Evolutionary conservation across 805 yeast species (phyloP), one percentile per base, ranked within the genome.

Genomic region (Teunomyces barrocoloradensis): DNA sequence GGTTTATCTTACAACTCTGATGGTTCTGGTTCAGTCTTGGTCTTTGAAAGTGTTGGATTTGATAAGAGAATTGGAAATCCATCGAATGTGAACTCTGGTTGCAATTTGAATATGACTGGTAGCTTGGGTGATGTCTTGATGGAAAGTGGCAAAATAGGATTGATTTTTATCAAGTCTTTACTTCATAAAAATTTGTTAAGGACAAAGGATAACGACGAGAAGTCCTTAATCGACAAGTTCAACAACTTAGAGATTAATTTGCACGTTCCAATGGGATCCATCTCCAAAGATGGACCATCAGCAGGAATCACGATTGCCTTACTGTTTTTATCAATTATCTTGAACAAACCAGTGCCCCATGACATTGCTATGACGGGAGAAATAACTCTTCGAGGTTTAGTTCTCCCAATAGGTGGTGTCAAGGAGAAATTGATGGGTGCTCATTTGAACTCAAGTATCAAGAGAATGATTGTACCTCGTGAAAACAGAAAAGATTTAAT

Each of bases 1-100:
- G 97, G 97, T 0, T 70, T 90, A 50, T 88, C 96, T 1, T 90
- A 89, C 64, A 89, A 87, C 68, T 81, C 89, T 2, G 87, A 85
- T 56, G 97, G 97, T 1, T 81, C 86, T 4, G 97, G 97, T 0
- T 84, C 92, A 1, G 81, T 87, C 1, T 70, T 90, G 44, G 79
- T 84, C 12, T 87, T 90, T 62, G 96, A 90, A 61, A 81, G 89
- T 56, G 79, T 87, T 33, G 81, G 84, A 12, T 79, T 85, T 53
- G 85, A 85, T 15, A 72, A 71, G 5, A 60, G 66, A 21, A 53
- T 50, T 27, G 57, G 55, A 7, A 53, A 53, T 34, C 51, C 54
- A 49, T 64, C 55, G 51, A 76, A 43, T 27, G 45, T 41, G 27
- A 41, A 59, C 46, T 53, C 57, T 12, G 60, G 60, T 5, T 52